Base-by-base conservation (phyloP, 495 filamentous ascomycete genomes). In the Penicillium manginii region DNA sequence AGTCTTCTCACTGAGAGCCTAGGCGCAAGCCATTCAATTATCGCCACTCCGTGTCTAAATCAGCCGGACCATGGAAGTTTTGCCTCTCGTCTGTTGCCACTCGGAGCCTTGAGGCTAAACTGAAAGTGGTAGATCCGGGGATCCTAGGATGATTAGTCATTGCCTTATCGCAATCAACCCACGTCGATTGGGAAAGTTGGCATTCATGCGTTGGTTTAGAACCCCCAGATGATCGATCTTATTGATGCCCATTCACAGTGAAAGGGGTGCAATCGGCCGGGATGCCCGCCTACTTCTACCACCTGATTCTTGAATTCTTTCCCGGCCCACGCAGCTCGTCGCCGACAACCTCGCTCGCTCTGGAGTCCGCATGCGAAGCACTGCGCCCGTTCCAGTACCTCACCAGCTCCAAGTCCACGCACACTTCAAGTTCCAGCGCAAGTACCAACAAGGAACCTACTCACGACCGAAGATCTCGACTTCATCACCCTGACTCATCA, bases 241-340 rank as follows among this genome's bases (percentile, higher is more conserved):
- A 47, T 47, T 47, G 19, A 47, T 26, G 45, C 26, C 29, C 54
- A 37, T 46, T 26, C 52, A 50, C 23, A 49, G 49, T 46, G 61
- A 56, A 62, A 70, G 67, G 64, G 73, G 73, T 76, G 58, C 55
- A 52, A 67, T 70, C 61, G 58, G 62, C 62, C 74, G 73, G 68
- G 55, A 87, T 90, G 92, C 90, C 90, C 77, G 86, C 89, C 33
- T 97, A 94, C 75, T 93, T 92, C 74, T 98, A 93, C 65, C 93
- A 98, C 67, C 71, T 98, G 29, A 86, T 87, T 64, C 84, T 98
- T 67, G 93, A 98, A 81, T 80, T 97, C 14, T 66, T 75, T 40
- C 54, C 59, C 52, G 88, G 88, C 72, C 71, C 83, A 58, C 73
- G 79, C 4, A 26, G 10, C 0, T 50, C 61, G 53, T 75, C 81